Conservation (phyloP, 164 flowering plant species). For the Chloranthus sessilifolius region DNA sequence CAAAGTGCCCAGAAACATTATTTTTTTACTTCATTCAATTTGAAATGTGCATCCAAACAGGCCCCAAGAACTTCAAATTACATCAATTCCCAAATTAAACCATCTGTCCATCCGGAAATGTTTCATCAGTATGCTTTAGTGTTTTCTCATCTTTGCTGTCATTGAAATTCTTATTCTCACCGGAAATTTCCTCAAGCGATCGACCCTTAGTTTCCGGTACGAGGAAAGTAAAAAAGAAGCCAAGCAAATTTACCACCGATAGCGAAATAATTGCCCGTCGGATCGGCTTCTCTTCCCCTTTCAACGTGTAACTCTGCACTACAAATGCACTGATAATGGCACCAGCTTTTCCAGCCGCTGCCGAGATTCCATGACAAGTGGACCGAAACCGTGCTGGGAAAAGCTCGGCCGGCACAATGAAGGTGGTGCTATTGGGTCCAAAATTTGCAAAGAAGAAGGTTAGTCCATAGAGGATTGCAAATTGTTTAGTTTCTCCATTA, state of each 20-base stretch:
- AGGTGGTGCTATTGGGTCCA: constrained; percentile 54
- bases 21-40: too few species aligned
- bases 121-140: too few species aligned
- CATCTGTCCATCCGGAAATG: too few species aligned
- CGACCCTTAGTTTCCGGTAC: constrained; percentile 35
- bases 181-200: constrained; percentile 34
- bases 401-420: constrained; percentile 48
- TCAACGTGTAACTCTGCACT: constrained; percentile 21
- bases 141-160: constrained; percentile 9
- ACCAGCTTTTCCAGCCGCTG: constrained; percentile 43
- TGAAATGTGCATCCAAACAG: too few species aligned
- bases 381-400: constrained; percentile 52
- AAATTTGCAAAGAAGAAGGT: constrained; percentile 55
- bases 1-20: too few species aligned
- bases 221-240: constrained; percentile 31
- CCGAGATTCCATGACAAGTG: constrained; percentile 49
- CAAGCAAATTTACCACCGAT: constrained; percentile 19
- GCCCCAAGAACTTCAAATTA: too few species aligned
- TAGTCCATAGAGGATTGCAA: constrained; percentile 27
- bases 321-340: constrained; percentile 38
- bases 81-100: too few species aligned
- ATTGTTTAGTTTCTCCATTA: constrained; percentile 15
- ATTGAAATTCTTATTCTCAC: constrained; percentile 20
- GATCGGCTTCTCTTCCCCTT: constrained; percentile 5
- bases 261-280: constrained; percentile 19